Evolutionary conservation across 1,284 basidiomycete genomes (phyloP), one percentile per base, ranked within the genome.

Genomic region (Coriolopsis trogii): DNA sequence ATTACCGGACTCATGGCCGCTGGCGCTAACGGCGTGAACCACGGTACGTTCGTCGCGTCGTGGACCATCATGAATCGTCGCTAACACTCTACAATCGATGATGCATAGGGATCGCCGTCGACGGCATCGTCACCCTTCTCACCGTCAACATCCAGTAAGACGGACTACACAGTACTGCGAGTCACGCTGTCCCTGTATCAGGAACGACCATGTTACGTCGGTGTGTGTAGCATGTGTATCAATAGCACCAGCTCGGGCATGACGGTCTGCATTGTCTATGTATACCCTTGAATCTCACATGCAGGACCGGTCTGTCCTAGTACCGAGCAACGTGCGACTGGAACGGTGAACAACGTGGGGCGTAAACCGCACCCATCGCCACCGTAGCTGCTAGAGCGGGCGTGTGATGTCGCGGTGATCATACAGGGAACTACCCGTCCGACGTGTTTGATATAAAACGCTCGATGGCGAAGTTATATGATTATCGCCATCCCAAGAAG

Each of bases 1-100:
- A 55, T 83, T 28, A 75, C 73, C 2, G 81, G 80, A 33, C 70
- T 85, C 18, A 73, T 87, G 52, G 63, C 77, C 18, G 59, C 75
- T 15, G 85, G 85, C 18, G 66, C 74, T 33, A 50, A 61, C 20
- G 82, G 82, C 62, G 73, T 76, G 36, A 76, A 77, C 56, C 78
- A 80, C 49, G 70, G 74, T 73, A 51, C 25, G 67, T 46, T 7
- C 10, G 9, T 15, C n/a, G n/a, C 20, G 23, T 28, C 36, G 13
- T 20, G 29, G 6, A 16, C 28, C 23, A 3, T 20, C 29, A 7
- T 39, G 10, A 26, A 41, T 15, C 18, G 24, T 21, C 28, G 13
- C 28, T 47, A 18, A 36, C 28, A 28, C 15, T 20, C 25, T 38
- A 26, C 50, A 9, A 30, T 44, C 7, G 8, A 34, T 30, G 13